These are phyloP conservation scores for Alternaria ethzedia DNA, from an alignment of 2,329 filamentous ascomycete species.

Conservation along the genomic window DNA sequence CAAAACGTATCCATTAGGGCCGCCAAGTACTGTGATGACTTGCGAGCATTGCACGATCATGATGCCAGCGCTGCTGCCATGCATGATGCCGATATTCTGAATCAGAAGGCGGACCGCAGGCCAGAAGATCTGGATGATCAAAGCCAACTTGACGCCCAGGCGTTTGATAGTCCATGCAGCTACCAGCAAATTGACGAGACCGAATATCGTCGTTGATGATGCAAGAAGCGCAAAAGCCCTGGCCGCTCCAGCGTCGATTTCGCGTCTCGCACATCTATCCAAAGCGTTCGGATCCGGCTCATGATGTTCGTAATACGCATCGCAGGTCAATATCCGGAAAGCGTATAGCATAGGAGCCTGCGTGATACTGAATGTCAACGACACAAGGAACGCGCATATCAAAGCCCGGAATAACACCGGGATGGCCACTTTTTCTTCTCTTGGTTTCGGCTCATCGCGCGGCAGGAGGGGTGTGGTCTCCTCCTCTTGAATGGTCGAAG, in stretches of 20 bases:
- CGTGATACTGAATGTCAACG: conserved; percentile 57
- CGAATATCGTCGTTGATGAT: conserved; percentile 71
- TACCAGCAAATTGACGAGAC: conserved; percentile 71
- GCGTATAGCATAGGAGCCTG: conserved; percentile 66
- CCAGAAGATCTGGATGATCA: conserved; percentile 68
- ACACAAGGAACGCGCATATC: conserved; percentile 66
- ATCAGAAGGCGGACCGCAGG: conserved; percentile 68
- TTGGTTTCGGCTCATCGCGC: conserved; percentile 18
- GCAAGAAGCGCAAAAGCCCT: conserved; percentile 69
- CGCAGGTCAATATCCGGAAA: conserved; percentile 75
- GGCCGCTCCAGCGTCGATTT: conserved; percentile 70
- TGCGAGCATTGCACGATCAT: conserved; percentile 71
- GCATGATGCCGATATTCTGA: conserved; percentile 69
- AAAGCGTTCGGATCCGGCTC: conserved; percentile 50
- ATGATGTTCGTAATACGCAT: conserved; percentile 70
- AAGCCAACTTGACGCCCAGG: conserved; percentile 67
- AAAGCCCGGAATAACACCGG: conserved; percentile 56
- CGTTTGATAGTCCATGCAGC: conserved; percentile 71
- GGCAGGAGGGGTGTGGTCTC: conserved; percentile 27
- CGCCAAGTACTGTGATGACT: conserved; percentile 71
- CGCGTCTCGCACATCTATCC: conserved; percentile 65
- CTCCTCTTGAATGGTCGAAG: conserved; percentile 9
- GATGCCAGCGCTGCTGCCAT: conserved; percentile 68
- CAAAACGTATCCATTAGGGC: conserved; percentile 72
- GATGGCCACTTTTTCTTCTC: conserved; percentile 7